Base-by-base conservation (phyloP, 805 yeast species). In the Isabelozyma rhagii region DNA sequence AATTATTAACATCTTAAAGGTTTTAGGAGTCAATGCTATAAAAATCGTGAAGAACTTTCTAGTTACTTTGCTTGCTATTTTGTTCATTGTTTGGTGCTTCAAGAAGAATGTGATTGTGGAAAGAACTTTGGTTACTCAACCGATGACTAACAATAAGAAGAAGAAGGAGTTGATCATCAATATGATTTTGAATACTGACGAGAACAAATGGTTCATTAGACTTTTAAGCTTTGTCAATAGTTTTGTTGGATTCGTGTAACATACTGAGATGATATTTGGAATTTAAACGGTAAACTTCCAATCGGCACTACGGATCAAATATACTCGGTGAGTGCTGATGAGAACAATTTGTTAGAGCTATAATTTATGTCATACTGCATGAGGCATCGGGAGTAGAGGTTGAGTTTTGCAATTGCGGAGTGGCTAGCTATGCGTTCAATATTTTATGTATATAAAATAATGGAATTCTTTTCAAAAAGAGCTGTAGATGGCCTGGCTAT, bases 161-260 rank as follows among this genome's bases (percentile, higher is more conserved):
- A 60, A 57, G 50, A 70, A 69, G 50, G 78, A 74, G 56, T 67
- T 73, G 53, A 62, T 74, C 18, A 69, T 74, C 48, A 72, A 71
- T 53, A 71, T 74, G 77, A 61, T 71, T 25, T 60, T 74, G 48
- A 72, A 71, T 53, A 68, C 76, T 13, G 66, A 68, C 49, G 75
- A 72, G 51, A 72, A 74, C 54, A 73, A 69, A 55, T 74, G 78
- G 79, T 72, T 74, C 45, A 63, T 74, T 29, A 62, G 77, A 46
- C 54, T 74, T 53, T 63, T 72, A 39, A 55, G 50, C 13, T 51
- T 74, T 44, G 51, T 74, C 38, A 73, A 73, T 57, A 64, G 71
- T 43, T 69, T 71, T 59, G 75, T 74, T 10, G 77, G 78, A 5
- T 72, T 74, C 60, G 75, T 72, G 27, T 66, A 52, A 44, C 18